Conservation (phyloP, 768 basidiomycete genomes). For the Macrolepiota dolichaula region DNA sequence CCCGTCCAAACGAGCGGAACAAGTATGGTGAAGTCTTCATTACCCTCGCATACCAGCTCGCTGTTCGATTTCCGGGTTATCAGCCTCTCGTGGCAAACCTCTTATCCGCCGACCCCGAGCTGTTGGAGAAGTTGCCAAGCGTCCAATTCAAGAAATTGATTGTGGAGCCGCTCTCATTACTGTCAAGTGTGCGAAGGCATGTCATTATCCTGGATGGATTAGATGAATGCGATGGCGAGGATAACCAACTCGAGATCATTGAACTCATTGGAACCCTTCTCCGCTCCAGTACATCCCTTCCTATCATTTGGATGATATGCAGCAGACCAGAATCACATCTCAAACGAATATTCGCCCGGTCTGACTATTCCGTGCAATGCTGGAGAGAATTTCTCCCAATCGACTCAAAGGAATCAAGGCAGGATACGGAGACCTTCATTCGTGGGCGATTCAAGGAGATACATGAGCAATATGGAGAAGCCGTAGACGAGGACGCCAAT, state of each 20-base stretch:
- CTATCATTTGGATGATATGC: no score
- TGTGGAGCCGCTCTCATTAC: not conserved
- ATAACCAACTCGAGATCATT: no score
- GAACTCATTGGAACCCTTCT: not conserved
- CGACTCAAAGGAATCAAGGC: not conserved
- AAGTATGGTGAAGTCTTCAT: not conserved
- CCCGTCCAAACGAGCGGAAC: not conserved
- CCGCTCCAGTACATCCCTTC: not conserved
- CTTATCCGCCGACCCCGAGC: not conserved
- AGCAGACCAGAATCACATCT: not conserved
- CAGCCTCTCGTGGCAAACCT: not conserved
- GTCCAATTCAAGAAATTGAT: constrained; percentile 1
- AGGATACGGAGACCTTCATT: not conserved
- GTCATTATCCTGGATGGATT: not conserved
- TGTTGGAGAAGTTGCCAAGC: not conserved
- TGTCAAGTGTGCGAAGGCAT: not conserved
- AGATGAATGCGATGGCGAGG: not conserved
- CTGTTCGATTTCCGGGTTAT: not conserved
- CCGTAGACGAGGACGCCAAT: not conserved
- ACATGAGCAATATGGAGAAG: not conserved
- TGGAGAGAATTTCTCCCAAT: not conserved
- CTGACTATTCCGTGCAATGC: not conserved
- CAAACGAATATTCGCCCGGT: not conserved
- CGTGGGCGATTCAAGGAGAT: no score
- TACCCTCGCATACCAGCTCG: not conserved